Base-by-base conservation (phyloP, 257 asterid genomes). In the Cynanchum wilfordii region DNA sequence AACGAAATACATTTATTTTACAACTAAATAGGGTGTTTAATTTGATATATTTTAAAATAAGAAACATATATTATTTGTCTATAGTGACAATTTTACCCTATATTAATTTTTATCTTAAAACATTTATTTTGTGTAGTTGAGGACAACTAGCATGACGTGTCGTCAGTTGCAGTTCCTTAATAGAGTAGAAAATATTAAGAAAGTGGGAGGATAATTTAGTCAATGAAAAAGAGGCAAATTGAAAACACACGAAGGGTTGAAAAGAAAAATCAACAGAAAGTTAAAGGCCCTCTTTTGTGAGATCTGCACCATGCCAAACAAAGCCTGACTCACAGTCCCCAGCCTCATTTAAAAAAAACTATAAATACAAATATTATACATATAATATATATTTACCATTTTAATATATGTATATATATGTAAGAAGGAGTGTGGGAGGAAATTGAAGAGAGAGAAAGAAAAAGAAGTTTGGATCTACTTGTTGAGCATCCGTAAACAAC, bases 381-480 rank as follows among this genome's bases (percentile, higher is more conserved):
- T n/a, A n/a, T n/a, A n/a, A n/a, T 12, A 50, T 50, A 12, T 13
- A 12, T 50, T 12, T 36, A 29, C 7, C 42, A 45, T 67, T 24
- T 33, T 38, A 33, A 63, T 47, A 67, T 10, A 19, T 25, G 22
- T 36, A 68, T 47, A 24, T 16, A 24, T 27, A 54, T 16, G 29
- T 22, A 69, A 2, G 7, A n/a, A 25, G 7, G 24, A 57, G 33
- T 24, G 68, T 15, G 29, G 27, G 29, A 58, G 10, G 12, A 27
- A 51, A 44, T 1, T 33, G 15, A 45, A 30, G 22, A 63, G 15
- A 63, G 38, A 73, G 42, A 27, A 20, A 51, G 36, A 49, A 54
- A 52, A 33, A 64, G 44, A 52, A 24, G 56, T 36, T 65, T 73
- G 72, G 77, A 64, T 73, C 72, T 62, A 63, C 52, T 47, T 73